phyloP scores from a whole-genome alignment of 2,329 filamentous ascomycete species.

The Ophiostoma sp. region DNA sequence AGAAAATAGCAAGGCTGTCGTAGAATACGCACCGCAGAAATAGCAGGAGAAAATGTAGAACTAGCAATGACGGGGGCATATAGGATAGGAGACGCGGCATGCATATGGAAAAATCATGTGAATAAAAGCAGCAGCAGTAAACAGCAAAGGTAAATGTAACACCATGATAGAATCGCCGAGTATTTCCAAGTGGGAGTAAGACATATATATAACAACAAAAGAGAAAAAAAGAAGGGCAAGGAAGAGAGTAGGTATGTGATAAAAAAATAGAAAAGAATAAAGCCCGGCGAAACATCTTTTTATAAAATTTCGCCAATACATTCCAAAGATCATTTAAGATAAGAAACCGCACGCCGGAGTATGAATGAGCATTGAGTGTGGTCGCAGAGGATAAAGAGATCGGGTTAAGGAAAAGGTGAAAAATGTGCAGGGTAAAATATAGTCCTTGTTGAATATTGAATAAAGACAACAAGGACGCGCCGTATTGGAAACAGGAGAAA shows the following conservation, averaged over 20 bases:
- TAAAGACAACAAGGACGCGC: background rate
- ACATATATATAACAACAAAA: conserved; percentile 10
- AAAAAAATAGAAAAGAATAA: background rate
- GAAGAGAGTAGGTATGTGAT: background rate
- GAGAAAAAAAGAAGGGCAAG: background rate
- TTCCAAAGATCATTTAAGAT: background rate
- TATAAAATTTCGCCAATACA: background rate
- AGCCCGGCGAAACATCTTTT: background rate
- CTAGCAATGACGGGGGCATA: background rate
- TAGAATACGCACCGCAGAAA: background rate
- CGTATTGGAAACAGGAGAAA: background rate
- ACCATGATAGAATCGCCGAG: conserved; percentile 15
- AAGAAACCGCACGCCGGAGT: background rate
- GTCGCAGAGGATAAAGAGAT: background rate
- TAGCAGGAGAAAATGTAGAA: background rate
- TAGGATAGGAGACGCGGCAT: background rate
- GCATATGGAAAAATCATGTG: conserved; percentile 12
- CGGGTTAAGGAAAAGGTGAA: no score
- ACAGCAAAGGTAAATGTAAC: conserved; percentile 13
- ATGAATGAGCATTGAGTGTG: background rate
- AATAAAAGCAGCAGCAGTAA: background rate
- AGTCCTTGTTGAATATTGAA: no score
- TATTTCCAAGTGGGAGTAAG: conserved; percentile 13
- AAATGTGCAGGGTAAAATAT: background rate
- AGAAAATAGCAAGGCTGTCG: background rate